Conservation (phyloP, 108 stramenopile species). For the Nannochloropsis oceanica region DNA sequence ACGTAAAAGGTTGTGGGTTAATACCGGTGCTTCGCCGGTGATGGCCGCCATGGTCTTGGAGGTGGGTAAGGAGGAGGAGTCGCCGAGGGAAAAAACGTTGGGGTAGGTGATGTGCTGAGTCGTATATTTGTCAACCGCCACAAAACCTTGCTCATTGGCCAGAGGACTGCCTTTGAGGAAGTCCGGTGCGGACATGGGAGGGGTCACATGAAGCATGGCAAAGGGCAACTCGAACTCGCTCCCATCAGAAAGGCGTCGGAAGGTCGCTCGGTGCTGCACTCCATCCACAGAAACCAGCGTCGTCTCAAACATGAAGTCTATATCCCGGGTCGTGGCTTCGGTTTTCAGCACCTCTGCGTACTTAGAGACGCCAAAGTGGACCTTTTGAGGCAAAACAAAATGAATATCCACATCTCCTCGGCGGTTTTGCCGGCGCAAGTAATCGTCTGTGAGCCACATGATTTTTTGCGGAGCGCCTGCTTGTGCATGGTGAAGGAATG, state of each 20-base stretch:
- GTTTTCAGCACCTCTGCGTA: slow-evolving; percentile 28
- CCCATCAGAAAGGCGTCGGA: slow-evolving; percentile 12
- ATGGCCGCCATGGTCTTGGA: slow-evolving; percentile 40
- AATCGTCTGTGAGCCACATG: slow-evolving; percentile 40
- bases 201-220: slow-evolving; percentile 38
- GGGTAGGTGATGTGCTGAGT: slow-evolving; percentile 24
- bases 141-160: slow-evolving; percentile 22
- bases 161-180: slow-evolving; percentile 17
- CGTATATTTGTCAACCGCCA: slow-evolving; percentile 35
- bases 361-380: slow-evolving; percentile 33
- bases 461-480: slow-evolving; percentile 40
- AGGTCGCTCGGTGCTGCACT: slow-evolving; percentile 27
- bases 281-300: slow-evolving; percentile 23
- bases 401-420: slow-evolving; percentile 13
- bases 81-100: slow-evolving; percentile 37
- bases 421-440: slow-evolving; percentile 1
- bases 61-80: slow-evolving; percentile 36
- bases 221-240: neutral
- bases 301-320: slow-evolving; percentile 11
- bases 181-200: slow-evolving; percentile 27
- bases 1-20: slow-evolving; percentile 31
- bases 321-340: slow-evolving; percentile 9
- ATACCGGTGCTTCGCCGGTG: slow-evolving; percentile 30
- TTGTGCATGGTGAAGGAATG: too few relatives aligned
- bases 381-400: slow-evolving; percentile 5